Evolutionary conservation across 306 rosid genomes (phyloP).

Genomic region (Echinosophora koreensis): DNA sequence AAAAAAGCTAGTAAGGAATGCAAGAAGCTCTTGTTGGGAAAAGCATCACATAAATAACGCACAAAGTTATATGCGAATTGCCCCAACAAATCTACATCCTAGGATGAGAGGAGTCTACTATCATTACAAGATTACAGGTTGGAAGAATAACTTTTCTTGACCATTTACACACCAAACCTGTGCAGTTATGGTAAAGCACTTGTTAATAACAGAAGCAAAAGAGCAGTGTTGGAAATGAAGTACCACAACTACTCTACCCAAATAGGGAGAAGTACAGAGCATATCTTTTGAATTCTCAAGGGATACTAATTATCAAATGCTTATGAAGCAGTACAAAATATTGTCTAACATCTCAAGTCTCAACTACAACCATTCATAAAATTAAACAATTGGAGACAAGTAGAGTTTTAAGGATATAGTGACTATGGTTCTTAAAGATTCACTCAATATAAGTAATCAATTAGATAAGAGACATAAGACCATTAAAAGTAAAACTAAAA

Average conservation of each 20-base stretch:
- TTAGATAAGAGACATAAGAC: conserved; percentile 21
- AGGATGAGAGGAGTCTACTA: background rate
- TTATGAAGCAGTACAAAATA: conserved; percentile 1
- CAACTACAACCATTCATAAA: conserved; percentile 44
- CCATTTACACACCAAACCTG: conserved; percentile 96
- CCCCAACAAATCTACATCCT: background rate
- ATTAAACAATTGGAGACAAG: conserved; percentile 31
- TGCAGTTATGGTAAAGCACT: conserved; percentile 46
- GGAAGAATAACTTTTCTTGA: conserved; percentile 78
- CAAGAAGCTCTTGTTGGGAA: conserved; percentile 1
- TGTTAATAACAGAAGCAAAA: conserved; percentile 46
- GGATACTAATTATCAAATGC: conserved; percentile 38
- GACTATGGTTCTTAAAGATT: conserved; percentile 27
- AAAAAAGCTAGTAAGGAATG: conserved; percentile 41
- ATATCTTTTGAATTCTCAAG: conserved; percentile 4
- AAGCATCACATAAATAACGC: background rate
- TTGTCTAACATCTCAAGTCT: conserved; percentile 27
- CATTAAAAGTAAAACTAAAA: conserved; percentile 21
- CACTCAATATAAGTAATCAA: conserved; percentile 24
- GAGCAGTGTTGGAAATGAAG: conserved; percentile 25
- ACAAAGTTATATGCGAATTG: background rate
- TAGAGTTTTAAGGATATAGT: conserved; percentile 33
- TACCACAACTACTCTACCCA: conserved; percentile 25
- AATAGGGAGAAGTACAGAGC: conserved; percentile 26
- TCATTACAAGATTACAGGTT: conserved; percentile 27